These are phyloP conservation scores for Aspergillus intermedius DNA, from an alignment of 2,329 filamentous ascomycete species.

Conservation along the genomic window DNA sequence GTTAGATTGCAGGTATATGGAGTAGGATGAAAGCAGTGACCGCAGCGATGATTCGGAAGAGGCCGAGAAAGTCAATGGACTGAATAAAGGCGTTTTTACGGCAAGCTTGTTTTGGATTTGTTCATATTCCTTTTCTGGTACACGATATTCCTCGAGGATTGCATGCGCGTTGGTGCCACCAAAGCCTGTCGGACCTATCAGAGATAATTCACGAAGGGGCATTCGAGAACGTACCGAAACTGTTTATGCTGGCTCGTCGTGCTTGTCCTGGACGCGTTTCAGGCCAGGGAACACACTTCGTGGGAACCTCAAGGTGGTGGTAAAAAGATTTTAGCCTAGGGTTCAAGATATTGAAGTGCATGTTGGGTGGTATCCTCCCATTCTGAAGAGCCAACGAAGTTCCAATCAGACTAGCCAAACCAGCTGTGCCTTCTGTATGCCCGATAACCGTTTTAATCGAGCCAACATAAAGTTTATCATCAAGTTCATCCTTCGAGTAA, in stretches of 20 bases:
- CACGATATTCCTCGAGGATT: constrained; percentile 13
- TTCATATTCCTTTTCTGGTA: not conserved
- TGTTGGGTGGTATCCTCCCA: constrained; percentile 21
- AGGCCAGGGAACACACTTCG: constrained; percentile 12
- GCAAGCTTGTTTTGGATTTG: not conserved
- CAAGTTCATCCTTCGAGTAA: constrained; percentile 3
- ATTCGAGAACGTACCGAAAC: constrained; percentile 11
- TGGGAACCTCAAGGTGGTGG: constrained; percentile 11
- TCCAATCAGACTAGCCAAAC: constrained; percentile 22
- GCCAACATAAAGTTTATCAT: constrained; percentile 14
- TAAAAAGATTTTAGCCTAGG: constrained; percentile 15
- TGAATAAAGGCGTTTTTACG: constrained; percentile 3
- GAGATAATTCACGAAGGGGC: not conserved
- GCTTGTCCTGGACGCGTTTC: not conserved
- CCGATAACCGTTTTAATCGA: constrained; percentile 25
- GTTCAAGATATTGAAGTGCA: constrained; percentile 17
- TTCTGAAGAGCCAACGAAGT: constrained; percentile 21
- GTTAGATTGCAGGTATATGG: constrained; percentile 3
- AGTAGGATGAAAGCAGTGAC: constrained; percentile 3
- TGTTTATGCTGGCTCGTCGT: constrained; percentile 16
- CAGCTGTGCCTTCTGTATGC: constrained; percentile 20
- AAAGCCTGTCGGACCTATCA: constrained; percentile 3
- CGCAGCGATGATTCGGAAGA: constrained; percentile 7
- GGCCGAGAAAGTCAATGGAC: constrained; percentile 12
- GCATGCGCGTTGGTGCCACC: constrained; percentile 15